phyloP scores from a whole-genome alignment of 306 rosid genomes.

The Prunus dulcis region DNA sequence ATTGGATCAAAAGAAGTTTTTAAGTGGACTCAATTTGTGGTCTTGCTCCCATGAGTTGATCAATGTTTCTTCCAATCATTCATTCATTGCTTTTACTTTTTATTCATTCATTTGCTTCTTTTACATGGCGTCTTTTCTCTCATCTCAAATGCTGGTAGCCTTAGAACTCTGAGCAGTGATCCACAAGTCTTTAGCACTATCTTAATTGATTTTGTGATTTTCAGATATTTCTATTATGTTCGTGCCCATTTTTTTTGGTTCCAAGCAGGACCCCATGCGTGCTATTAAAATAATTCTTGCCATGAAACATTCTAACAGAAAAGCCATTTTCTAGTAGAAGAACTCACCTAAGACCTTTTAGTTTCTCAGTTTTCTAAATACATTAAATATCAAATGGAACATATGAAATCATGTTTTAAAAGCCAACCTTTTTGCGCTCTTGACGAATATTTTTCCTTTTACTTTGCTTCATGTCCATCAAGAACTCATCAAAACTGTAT shows the following conservation, averaged over 20 bases:
- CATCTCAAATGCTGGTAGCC: too few species aligned
- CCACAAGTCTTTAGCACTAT: not conserved
- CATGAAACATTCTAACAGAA: not conserved
- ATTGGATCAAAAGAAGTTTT: not conserved
- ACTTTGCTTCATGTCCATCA: slow-evolving; percentile 95
- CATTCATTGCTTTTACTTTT: not conserved
- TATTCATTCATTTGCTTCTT: not conserved
- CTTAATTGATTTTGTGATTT: not conserved
- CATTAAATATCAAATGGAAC: not conserved
- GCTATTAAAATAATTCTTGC: not conserved
- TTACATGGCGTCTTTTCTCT: not conserved
- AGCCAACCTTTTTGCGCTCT: slow-evolving; percentile 86
- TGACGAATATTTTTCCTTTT: slow-evolving; percentile 95
- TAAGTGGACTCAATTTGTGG: not conserved
- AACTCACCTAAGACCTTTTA: not conserved
- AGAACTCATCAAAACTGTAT: slow-evolving; percentile 83
- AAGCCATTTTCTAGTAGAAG: not conserved
- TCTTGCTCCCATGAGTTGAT: slow-evolving; percentile 1
- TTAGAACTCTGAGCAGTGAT: too few species aligned
- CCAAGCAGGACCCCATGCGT: not conserved
- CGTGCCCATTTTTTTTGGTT: not conserved
- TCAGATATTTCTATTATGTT: not conserved
- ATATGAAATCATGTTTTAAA: slow-evolving; percentile 9
- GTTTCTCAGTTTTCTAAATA: not conserved
- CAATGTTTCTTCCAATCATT: not conserved